Conservation (phyloP, 805 yeast species). For the Ogataea parapolymorpha region DNA sequence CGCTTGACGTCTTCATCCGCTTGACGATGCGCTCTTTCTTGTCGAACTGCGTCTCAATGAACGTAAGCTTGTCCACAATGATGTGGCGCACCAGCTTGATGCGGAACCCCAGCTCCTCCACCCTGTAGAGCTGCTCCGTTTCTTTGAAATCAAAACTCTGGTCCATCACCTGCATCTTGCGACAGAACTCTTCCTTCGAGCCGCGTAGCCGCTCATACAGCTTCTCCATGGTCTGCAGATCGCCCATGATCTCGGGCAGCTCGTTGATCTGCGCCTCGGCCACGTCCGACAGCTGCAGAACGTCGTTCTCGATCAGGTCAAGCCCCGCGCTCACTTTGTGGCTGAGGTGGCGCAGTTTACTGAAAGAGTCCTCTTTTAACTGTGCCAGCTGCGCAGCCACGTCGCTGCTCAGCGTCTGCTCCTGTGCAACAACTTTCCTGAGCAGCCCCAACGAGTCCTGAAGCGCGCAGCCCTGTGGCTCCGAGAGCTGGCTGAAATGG, state of each 20-base stretch:
- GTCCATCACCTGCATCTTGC: slow-evolving; percentile 14
- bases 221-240: slow-evolving; percentile 33
- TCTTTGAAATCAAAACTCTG: slow-evolving; percentile 8
- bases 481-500: slow-evolving; percentile 17
- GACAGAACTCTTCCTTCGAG: not conserved
- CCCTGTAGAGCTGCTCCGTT: slow-evolving; percentile 13
- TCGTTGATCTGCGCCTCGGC: slow-evolving; percentile 37
- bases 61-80: slow-evolving; percentile 38
- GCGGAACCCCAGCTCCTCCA: slow-evolving; percentile 38
- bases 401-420: not conserved
- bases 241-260: slow-evolving; percentile 34
- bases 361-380: slow-evolving; percentile 25
- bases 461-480: slow-evolving; percentile 17
- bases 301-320: slow-evolving; percentile 18
- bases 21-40: slow-evolving; percentile 22
- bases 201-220: slow-evolving; percentile 16
- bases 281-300: slow-evolving; percentile 25
- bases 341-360: slow-evolving; percentile 26
- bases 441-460: slow-evolving; percentile 3
- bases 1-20: slow-evolving; percentile 9
- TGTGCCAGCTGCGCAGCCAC: not conserved
- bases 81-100: slow-evolving; percentile 35
- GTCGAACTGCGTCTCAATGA: slow-evolving; percentile 39
- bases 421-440: not conserved
- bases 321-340: slow-evolving; percentile 18